Conservation (phyloP, 1,139 yeast species). For the Candida neerlandica region DNA sequence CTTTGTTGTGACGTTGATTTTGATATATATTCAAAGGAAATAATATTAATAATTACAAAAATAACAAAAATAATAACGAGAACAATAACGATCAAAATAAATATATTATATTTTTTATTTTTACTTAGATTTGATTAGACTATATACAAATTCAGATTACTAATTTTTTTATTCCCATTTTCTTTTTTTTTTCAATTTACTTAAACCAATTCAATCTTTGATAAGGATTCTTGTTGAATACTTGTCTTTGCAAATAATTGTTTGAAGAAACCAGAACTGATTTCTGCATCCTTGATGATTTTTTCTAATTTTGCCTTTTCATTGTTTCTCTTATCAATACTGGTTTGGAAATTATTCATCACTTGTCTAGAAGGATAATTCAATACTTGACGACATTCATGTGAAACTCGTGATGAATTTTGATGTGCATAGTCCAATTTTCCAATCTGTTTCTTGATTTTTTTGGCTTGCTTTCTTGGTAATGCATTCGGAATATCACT, state of each 20-base stretch:
- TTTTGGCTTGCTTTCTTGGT: slow-evolving; percentile 78
- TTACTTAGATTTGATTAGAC: neutral
- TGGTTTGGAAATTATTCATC: slow-evolving; percentile 70
- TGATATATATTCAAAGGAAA: slow-evolving; percentile 31
- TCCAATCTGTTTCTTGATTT: slow-evolving; percentile 62
- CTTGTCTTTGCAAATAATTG: slow-evolving; percentile 16
- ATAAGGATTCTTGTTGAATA: slow-evolving; percentile 48
- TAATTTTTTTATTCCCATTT: slow-evolving; percentile 30
- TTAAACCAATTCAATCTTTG: slow-evolving; percentile 56
- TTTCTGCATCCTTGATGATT: slow-evolving; percentile 58
- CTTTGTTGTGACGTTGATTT: slow-evolving; percentile 23
- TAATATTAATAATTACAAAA: slow-evolving; percentile 3
- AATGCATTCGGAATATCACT: slow-evolving; percentile 87
- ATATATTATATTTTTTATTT: neutral
- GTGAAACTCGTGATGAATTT: slow-evolving; percentile 77
- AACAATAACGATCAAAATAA: neutral
- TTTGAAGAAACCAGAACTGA: slow-evolving; percentile 63
- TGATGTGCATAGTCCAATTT: slow-evolving; percentile 74
- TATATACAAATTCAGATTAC: slow-evolving; percentile 4
- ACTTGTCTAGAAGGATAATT: slow-evolving; percentile 84
- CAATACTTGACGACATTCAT: slow-evolving; percentile 81
- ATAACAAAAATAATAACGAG: no score
- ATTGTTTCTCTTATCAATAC: slow-evolving; percentile 63
- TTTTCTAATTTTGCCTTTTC: slow-evolving; percentile 60
- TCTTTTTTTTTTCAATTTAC: slow-evolving; percentile 25